Base-by-base conservation (phyloP, 495 filamentous ascomycete genomes). In the Venustampulla echinocandica region DNA sequence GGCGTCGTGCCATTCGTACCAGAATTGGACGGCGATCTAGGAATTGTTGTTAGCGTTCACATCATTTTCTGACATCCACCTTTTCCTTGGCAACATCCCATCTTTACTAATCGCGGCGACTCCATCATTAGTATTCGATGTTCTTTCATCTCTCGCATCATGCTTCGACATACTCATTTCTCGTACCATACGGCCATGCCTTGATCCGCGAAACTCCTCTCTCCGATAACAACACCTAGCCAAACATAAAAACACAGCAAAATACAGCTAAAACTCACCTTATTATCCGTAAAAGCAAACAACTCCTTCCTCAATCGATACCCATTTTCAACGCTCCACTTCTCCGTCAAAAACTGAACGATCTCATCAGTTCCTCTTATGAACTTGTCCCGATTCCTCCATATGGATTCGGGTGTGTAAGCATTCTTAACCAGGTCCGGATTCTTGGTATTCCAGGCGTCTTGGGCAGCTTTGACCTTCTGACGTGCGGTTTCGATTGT, bases 251-350 rank as follows among this genome's bases (percentile, higher is more conserved):
- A n/a, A n/a, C n/a, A n/a, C n/a, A n/a, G n/a, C n/a, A n/a, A n/a
- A n/a, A n/a, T n/a, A n/a, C n/a, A n/a, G n/a, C n/a, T n/a, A n/a
- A n/a, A 21, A 53, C 55, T 36, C 62, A 77, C 67, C 55, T 68
- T 75, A 58, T 87, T 74, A 40, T 75, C 78, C 0, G 68, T 69
- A 54, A 84, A 84, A 10, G 85, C 74, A 65, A 95, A 95, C 6
- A 96, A 71, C 58, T 96, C 89, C 64, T 95, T 95, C 43, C 88
- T 77, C 30, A 95, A 75, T 1, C 76, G 69, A 55, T 94, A 94
- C 23, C 69, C 79, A 21, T 75, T 63, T 63, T 94, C 88, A 14
- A 69, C 70, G 28, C 70, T 62, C 89, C 88, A 95, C 60, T 95
- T 95, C 25, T 77, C 65, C 1, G 70, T 74, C 33, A 96, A 64